Conservation (phyloP, 1,284 basidiomycete species). For the Apiotrichum laibachii region DNA sequence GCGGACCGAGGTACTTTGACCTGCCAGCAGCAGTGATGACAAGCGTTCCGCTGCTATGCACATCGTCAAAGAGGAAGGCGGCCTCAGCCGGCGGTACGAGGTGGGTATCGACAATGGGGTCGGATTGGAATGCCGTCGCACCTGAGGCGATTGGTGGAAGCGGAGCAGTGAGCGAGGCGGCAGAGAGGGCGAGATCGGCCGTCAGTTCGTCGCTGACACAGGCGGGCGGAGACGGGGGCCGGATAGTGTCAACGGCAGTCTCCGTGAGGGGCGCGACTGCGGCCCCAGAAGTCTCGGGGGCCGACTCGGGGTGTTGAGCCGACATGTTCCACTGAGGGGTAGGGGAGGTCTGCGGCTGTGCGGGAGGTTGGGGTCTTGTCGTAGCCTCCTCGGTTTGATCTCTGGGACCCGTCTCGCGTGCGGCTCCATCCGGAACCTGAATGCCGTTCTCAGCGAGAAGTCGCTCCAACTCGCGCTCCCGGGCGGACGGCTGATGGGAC, state of each 20-base stretch:
- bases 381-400: background rate
- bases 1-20: conserved; percentile 31
- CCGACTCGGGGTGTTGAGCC: too few species aligned
- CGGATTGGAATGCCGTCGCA: background rate
- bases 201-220: background rate
- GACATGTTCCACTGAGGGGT: too few species aligned
- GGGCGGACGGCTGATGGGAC: background rate
- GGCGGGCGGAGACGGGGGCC: background rate
- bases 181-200: background rate
- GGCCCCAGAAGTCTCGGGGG: too few species aligned
- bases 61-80: conserved; percentile 4
- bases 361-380: too few species aligned
- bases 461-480: conserved; percentile 23
- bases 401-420: background rate
- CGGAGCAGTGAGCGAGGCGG: background rate
- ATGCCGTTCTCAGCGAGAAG: conserved; percentile 24
- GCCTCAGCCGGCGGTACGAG: background rate
- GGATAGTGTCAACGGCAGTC: background rate
- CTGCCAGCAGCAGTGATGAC: conserved; percentile 28
- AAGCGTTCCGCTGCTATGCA: conserved; percentile 30
- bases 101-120: background rate
- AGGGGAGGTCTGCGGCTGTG: too few species aligned
- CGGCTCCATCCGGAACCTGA: conserved; percentile 5
- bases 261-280: too few species aligned
- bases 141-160: background rate